Conservation (phyloP, 2,329 filamentous ascomycete genomes). For the Fusarium pilosicola region DNA sequence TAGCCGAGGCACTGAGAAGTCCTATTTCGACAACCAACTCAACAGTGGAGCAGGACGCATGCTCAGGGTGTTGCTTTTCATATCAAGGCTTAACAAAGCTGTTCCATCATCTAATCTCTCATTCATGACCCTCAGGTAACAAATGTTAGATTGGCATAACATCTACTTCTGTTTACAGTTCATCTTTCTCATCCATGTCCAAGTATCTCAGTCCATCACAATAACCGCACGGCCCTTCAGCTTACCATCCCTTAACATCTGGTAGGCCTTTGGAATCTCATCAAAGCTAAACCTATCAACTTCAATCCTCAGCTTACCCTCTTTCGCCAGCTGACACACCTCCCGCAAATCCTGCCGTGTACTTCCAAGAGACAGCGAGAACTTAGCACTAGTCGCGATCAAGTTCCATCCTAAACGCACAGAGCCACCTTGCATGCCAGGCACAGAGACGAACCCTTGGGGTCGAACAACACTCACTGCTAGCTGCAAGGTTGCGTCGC, state of each 20-base stretch:
- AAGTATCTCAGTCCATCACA: neutral
- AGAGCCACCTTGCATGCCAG: neutral
- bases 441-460: neutral
- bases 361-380: neutral
- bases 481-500: neutral
- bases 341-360: neutral
- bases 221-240: neutral
- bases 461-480: neutral
- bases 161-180: neutral
- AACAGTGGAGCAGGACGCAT: no score
- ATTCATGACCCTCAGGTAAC: no score
- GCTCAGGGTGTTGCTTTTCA: no score
- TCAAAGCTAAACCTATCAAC: neutral
- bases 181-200: accelerated
- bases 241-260: neutral
- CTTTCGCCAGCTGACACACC: neutral
- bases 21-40: no score
- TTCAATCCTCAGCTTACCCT: neutral
- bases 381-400: neutral
- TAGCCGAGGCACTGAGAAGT: no score
- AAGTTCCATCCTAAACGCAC: neutral
- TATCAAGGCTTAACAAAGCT: no score
- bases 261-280: neutral
- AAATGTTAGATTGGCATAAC: neutral
- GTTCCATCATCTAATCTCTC: no score